Percentiles rank a stretch among this genome's conserved stretches.
Evolutionary conservation across 208 protist genomes (phyloP).

Genomic region (Leishmania tarentolae): DNA sequence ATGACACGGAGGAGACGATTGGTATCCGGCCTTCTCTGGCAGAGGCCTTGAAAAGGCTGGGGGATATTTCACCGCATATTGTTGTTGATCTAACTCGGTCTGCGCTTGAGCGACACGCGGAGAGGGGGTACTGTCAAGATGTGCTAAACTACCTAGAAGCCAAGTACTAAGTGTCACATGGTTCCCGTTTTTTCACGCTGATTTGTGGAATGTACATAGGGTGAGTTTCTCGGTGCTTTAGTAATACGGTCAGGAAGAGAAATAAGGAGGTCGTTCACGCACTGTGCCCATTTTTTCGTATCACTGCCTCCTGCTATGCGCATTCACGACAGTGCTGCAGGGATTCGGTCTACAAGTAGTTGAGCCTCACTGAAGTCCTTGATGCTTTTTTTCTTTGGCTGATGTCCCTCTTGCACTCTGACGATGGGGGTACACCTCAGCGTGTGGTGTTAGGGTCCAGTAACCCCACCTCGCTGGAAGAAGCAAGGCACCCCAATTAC

Average conservation of each 20-base stretch:
- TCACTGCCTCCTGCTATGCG: background rate
- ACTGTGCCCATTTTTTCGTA: background rate
- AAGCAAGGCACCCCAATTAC: background rate
- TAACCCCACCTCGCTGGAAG: background rate
- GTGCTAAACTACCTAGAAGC: constrained; percentile 49
- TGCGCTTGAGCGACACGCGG: constrained; percentile 52
- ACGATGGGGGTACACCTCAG: background rate
- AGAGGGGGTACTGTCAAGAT: constrained; percentile 48
- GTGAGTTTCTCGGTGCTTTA: background rate
- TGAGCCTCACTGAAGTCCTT: background rate
- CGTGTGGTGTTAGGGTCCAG: background rate
- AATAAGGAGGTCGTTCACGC: background rate
- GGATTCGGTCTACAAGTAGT: background rate
- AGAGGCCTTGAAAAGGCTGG: constrained; percentile 50
- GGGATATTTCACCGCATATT: constrained; percentile 55
- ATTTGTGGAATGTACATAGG: constrained; percentile 11
- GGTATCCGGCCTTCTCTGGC: constrained; percentile 53
- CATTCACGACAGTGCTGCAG: background rate
- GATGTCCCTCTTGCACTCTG: background rate
- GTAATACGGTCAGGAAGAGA: background rate
- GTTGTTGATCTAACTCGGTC: constrained; percentile 59
- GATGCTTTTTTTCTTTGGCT: constrained; percentile 2
- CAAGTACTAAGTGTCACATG: constrained; percentile 26
- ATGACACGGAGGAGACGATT: constrained; percentile 76
- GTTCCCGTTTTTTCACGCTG: background rate